phyloP scores from a whole-genome alignment of 176 grass and related monocot genomes.

The Rhipidocladum racemiflorum region DNA sequence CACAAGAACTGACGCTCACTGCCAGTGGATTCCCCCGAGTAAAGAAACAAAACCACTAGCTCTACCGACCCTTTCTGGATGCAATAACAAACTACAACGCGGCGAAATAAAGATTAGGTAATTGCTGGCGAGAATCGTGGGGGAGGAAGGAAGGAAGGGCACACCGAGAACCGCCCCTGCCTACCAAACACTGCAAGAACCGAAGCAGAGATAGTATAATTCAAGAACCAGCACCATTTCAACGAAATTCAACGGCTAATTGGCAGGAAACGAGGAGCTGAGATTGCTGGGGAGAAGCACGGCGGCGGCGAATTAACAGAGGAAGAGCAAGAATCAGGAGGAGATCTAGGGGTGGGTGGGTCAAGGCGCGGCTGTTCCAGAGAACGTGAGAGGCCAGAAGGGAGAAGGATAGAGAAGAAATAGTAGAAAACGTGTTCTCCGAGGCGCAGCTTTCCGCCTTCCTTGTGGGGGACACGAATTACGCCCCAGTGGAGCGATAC shows the following conservation, averaged over 20 bases:
- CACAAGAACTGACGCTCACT: not conserved
- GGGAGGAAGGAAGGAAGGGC: not conserved
- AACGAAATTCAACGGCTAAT: not conserved
- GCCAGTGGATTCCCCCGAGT: not conserved
- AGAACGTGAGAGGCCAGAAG: not conserved
- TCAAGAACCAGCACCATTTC: not conserved
- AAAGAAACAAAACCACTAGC: not conserved
- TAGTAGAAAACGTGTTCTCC: no score
- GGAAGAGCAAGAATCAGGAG: not conserved
- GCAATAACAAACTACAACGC: not conserved
- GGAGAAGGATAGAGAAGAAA: no score
- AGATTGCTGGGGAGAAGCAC: not conserved
- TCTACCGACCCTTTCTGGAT: not conserved
- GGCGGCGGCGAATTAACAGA: not conserved
- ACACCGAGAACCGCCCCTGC: not conserved
- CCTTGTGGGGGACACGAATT: no score
- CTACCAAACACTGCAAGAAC: not conserved
- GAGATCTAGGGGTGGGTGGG: not conserved
- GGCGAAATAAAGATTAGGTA: not conserved
- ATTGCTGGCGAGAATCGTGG: constrained; percentile 9
- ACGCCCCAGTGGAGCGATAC: no score
- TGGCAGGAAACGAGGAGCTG: not conserved
- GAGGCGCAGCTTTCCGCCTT: no score
- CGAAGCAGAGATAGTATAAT: not conserved
- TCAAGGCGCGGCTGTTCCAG: not conserved